Evolutionary conservation across 2,329 filamentous ascomycete species (phyloP).

Genomic region (Berkeleyomyces rouxiae): DNA sequence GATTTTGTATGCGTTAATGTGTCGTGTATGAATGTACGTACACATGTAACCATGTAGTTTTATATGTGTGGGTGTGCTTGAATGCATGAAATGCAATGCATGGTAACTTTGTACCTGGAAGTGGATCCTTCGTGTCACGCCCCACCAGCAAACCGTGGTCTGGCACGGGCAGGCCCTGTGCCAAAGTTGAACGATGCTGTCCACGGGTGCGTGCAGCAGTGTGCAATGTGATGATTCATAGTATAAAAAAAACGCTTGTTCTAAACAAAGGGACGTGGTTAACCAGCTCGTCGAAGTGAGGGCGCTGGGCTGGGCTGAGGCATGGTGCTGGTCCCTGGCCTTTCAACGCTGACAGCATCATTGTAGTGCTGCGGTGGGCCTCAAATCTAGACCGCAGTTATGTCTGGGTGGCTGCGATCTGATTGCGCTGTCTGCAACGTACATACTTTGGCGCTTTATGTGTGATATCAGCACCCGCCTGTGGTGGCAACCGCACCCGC

Average conservation of each 20-base stretch:
- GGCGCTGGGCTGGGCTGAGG: no score
- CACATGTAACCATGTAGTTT: no score
- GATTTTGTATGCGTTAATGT: no score
- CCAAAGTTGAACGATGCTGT: not conserved
- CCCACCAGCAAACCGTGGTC: not conserved
- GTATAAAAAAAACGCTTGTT: not conserved
- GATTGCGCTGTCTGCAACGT: not conserved
- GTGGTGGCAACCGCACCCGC: no score
- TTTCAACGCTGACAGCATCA: not conserved
- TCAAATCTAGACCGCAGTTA: not conserved
- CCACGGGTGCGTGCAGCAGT: not conserved
- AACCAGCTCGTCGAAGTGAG: no score
- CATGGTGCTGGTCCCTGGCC: no score
- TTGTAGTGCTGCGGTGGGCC: not conserved
- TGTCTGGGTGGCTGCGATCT: not conserved
- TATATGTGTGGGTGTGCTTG: no score
- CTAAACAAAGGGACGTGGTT: no score
- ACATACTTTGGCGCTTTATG: no score
- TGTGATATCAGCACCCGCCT: no score
- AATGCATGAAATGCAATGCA: not conserved
- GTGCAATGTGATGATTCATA: not conserved
- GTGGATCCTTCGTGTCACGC: conserved; percentile 1
- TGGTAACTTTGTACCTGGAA: not conserved
- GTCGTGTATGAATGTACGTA: no score
- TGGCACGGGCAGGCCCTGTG: not conserved